Evolutionary conservation across 129 eudicot species (phyloP), one percentile per base, ranked within the genome.

Genomic region (Sambucus nigra): DNA sequence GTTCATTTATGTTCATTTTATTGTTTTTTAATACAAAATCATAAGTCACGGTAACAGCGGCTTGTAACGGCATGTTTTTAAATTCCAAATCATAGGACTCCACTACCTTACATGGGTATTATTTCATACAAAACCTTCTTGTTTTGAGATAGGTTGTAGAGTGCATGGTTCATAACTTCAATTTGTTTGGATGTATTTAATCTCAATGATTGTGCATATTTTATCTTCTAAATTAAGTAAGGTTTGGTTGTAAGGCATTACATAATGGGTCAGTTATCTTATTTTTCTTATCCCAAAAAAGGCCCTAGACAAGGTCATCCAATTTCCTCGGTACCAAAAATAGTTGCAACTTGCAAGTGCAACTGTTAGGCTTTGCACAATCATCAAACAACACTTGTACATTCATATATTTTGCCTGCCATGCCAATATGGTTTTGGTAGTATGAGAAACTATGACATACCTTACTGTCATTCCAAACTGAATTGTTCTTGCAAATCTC

Each of bases 131-230:
- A 7, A n/a, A 25, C 6, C 45, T 12, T 27, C 53, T 51, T 22
- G 63, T 52, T 38, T 57, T 51, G 68, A 53, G 53, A 53, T 51
- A 25, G 51, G 28, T 16, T 33, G 5, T 68, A 57, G 72, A 57
- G 62, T 64, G 20, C 15, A 55, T 75, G 76, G 65, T 57, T 75
- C 70, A 65, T 38, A 20, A 31, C n/a, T 46, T 17, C 60, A 54
- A 24, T 53, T 65, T 54, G 57, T 53, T 21, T 29, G 13, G 5
- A 28, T 25, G 35, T 29, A 8, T 15, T 35, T 15, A 7, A 1
- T 35, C 2, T 22, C 25, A 55, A 69, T 53, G 35, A 63, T 56
- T 45, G 23, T 28, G 59, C 67, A 51, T 38, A 25, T 61, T 10
- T 39, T 5, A n/a, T 12, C 18, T 70, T 23, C 29, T 38, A 40